Evolutionary conservation across 2,329 filamentous ascomycete genomes (phyloP), one percentile per base, ranked within the genome.

Genomic region (Acrodontium crateriforme): DNA sequence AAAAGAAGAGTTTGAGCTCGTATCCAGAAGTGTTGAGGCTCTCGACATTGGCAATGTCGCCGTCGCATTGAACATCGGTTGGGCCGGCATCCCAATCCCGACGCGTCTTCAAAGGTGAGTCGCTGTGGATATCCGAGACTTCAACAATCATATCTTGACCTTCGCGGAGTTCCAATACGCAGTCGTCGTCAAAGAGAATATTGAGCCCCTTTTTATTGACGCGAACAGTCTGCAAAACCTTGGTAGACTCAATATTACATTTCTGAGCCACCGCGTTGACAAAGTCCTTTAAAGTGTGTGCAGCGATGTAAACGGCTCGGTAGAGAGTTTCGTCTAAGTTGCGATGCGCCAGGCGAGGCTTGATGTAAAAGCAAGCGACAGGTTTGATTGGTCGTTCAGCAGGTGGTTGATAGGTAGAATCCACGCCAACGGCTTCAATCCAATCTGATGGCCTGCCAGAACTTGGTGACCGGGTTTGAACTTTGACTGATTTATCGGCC

Each of bases 341-440:
- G 29, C 57, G 53, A 18, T 62, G 64, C 15, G 64, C 52, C 9
- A 67, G 55, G 27, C 68, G 34, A 54, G 67, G 47, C 64, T 72
- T 65, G 13, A 94, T 60, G 48, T 92, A 95, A 53, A 95, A 84
- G 58, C 85, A 94, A 27, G 87, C 87, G 22, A 91, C 74, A 40
- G 74, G 71, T 52, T 82, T 91, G 12, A 73, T 62, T 6, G 66
- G 60, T 32, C 69, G 71, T 44, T 91, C 81, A 1, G 67, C 59
- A 1, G 85, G 85, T 24, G 89, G 78, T 32, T 77, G 72, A 50
- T 95, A 98, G 2, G 68, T 69, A 10, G 75, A 63, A 50, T 95
- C 89, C n/a, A 95, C 82, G 17, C 83, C 89, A 6, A 93, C 58
- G 1, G 84, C 83, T 50, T 94, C 84, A 37, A 95, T 89, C 75